Evolutionary conservation across 495 filamentous ascomycete species (phyloP).

Genomic region (Elasticomyces elasticus): DNA sequence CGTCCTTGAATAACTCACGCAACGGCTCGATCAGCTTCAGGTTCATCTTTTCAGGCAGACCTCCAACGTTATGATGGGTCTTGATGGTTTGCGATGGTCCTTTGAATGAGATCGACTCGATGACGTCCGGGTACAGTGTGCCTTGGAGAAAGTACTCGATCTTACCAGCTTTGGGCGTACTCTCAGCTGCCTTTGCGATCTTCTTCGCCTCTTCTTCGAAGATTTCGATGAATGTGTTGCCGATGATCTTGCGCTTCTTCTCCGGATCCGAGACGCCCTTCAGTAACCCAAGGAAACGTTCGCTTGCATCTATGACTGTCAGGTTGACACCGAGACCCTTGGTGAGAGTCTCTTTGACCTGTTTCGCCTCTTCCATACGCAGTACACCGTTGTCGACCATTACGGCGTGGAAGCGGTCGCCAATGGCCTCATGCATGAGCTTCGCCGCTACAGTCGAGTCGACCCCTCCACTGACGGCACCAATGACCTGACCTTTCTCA

Average conservation of each 20-base stretch:
- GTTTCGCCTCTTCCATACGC: conserved; percentile 71
- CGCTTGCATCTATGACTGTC: conserved; percentile 71
- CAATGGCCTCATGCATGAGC: conserved; percentile 75
- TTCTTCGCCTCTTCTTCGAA: conserved; percentile 73
- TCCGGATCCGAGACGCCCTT: conserved; percentile 68
- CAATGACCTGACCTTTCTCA: conserved; percentile 68
- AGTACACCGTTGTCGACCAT: conserved; percentile 83
- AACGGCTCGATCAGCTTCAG: conserved; percentile 73
- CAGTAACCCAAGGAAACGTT: conserved; percentile 63
- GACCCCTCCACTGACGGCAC: conserved; percentile 81
- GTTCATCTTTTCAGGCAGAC: conserved; percentile 48
- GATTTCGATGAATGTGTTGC: conserved; percentile 72
- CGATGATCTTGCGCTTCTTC: conserved; percentile 90
- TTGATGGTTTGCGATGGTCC: conserved; percentile 77
- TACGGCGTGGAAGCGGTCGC: conserved; percentile 79
- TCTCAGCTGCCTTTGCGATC: conserved; percentile 58
- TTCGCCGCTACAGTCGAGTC: conserved; percentile 85
- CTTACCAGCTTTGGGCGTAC: conserved; percentile 50
- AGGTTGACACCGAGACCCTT: conserved; percentile 81
- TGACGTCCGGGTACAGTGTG: conserved; percentile 72
- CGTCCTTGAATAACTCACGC: conserved; percentile 73
- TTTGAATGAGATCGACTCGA: conserved; percentile 74
- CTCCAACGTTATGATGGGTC: conserved; percentile 78
- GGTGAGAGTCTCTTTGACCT: conserved; percentile 64
- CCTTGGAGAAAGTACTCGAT: conserved; percentile 82